phyloP scores from a whole-genome alignment of 1,139 yeast genomes.

The Pichia sp. region DNA sequence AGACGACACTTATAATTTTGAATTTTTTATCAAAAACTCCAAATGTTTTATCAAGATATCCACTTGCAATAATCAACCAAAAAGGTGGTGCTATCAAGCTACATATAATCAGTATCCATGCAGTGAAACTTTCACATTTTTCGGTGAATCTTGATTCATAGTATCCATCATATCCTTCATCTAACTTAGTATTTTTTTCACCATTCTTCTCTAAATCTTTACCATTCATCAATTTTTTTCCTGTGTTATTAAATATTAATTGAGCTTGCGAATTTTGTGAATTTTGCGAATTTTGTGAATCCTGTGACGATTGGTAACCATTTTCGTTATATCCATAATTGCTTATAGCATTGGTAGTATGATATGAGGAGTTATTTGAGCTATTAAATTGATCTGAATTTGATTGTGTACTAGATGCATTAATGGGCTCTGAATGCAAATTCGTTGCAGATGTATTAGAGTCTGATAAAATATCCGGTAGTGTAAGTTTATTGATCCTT shows the following conservation, averaged over 20 bases:
- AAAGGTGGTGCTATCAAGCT: slow-evolving; percentile 27
- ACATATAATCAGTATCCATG: slow-evolving; percentile 16
- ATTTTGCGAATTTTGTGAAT: no score
- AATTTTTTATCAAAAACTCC: slow-evolving; percentile 20
- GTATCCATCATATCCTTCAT: not conserved
- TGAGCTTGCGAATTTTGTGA: no score
- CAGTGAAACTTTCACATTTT: slow-evolving; percentile 12
- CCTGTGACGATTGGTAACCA: no score
- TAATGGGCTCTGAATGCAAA: no score
- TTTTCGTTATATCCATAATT: no score
- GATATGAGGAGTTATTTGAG: not conserved
- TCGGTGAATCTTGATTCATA: not conserved
- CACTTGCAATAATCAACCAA: slow-evolving; percentile 23
- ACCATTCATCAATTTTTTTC: no score
- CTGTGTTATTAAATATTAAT: no score
- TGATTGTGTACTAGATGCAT: no score
- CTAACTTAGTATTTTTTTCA: no score
- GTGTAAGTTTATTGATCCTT: not conserved
- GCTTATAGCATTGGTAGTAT: not conserved
- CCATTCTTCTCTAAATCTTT: no score
- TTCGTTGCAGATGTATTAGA: not conserved
- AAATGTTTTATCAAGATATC: slow-evolving; percentile 23
- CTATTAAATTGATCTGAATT: not conserved
- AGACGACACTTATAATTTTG: slow-evolving; percentile 18
- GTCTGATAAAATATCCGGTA: not conserved